Evolutionary conservation across 352 stramenopile species (phyloP), one percentile per base, ranked within the genome.

Genomic region (Phytophthora palmivora): DNA sequence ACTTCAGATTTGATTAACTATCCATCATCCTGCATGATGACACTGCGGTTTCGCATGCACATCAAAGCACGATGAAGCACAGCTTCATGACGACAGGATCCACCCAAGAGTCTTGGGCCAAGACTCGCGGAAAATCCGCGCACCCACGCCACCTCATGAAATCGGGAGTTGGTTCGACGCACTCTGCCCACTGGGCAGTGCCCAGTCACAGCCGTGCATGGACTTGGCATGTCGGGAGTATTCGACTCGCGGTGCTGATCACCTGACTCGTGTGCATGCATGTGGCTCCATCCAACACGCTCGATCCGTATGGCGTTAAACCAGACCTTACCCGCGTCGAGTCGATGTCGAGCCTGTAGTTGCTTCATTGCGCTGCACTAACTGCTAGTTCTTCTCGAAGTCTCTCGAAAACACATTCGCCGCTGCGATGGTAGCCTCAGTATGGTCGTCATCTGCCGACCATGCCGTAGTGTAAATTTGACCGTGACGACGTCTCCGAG

Each of bases 171-270:
- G 38, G 33, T 46, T 54, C 42, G 42, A 34, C 12, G 58, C 48
- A 44, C 44, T 57, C 44, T 34, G 24, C 37, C n/a, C n/a, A n/a
- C n/a, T n/a, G n/a, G n/a, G n/a, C n/a, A n/a, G n/a, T n/a, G n/a
- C n/a, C 38, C 50, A 57, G 30, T 58, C 60, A 46, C 21, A 41
- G 33, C 14, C n/a, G 53, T 62, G 48, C 55, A 62, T 67, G 55
- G 63, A 59, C 22, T 67, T 67, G 63, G 34, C 43, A 66, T 61
- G 37, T 66, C 48, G 56, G 47, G 54, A 58, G 46, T 52, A 64
- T 59, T 64, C 53, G 53, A 65, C 33, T 39, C 32, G 16, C 32
- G 54, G 58, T 9, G 52, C 33, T 39, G 33, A 45, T 47, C 50
- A 42, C 15, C 16, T 56, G 46, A 58, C 61, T 64, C 26, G 43